Evolutionary conservation across 1,284 basidiomycete species (phyloP).

Genomic region (Stereum hirsutum): DNA sequence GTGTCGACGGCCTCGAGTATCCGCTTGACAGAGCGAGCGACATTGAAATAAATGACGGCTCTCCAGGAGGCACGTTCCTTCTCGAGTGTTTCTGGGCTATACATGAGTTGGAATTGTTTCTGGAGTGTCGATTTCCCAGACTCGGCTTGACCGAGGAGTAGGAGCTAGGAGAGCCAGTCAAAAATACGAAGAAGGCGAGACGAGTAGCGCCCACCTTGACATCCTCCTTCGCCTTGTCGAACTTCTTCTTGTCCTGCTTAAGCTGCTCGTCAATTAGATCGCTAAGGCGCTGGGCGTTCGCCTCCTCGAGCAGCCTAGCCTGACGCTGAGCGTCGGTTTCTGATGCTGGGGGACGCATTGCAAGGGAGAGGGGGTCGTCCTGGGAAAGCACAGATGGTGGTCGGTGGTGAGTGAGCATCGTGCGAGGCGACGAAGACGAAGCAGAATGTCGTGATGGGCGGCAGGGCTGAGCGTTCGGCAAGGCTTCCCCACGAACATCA

Average conservation of each 20-base stretch:
- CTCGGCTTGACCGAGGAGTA: conserved; percentile 75
- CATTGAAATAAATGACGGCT: conserved; percentile 77
- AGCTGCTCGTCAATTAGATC: conserved; percentile 77
- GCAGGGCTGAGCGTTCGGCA: no score
- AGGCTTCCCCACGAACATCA: background rate
- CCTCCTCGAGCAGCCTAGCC: conserved; percentile 50
- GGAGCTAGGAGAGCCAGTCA: conserved; percentile 34
- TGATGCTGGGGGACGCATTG: conserved; percentile 52
- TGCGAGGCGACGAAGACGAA: conserved; percentile 25
- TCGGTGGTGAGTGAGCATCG: conserved; percentile 17
- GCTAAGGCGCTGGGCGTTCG: conserved; percentile 63
- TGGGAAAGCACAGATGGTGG: conserved; percentile 55
- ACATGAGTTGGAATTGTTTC: conserved; percentile 83
- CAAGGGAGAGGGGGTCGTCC: conserved; percentile 67
- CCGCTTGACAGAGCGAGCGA: conserved; percentile 67
- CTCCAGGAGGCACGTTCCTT: conserved; percentile 74
- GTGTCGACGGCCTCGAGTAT: conserved; percentile 62
- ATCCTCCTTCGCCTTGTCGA: conserved; percentile 57
- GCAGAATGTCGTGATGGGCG: conserved; percentile 12
- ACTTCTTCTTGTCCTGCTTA: conserved; percentile 51
- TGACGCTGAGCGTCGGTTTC: conserved; percentile 59
- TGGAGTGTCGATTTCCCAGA: conserved; percentile 77
- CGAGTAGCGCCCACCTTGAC: conserved; percentile 46
- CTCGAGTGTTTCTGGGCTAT: conserved; percentile 67
- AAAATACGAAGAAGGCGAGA: conserved; percentile 11